Conservation (phyloP, 2,329 filamentous ascomycete species). For the Annulohypoxylon truncatum region DNA sequence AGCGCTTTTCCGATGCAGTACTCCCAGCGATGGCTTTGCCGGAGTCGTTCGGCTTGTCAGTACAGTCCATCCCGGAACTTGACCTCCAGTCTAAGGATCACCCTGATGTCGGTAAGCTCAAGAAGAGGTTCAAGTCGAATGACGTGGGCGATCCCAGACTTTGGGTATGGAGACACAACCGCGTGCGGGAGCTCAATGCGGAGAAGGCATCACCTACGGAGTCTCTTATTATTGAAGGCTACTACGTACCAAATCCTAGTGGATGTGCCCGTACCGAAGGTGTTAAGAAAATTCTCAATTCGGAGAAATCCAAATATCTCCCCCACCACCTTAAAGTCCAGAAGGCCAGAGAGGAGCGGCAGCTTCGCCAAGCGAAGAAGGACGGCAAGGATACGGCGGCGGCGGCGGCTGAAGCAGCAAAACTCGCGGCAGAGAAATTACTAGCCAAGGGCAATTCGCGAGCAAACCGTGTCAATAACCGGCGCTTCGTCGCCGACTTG, state of each 20-base stretch:
- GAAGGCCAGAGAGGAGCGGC: conserved; percentile 89
- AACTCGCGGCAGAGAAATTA: conserved; percentile 81
- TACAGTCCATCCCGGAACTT: conserved; percentile 59
- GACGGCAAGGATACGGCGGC: conserved; percentile 73
- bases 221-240: conserved; percentile 66
- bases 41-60: conserved; percentile 58
- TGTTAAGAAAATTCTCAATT: conserved; percentile 93
- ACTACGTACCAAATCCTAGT: conserved; percentile 86
- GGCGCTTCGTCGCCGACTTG: conserved; percentile 91
- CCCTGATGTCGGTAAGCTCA: conserved; percentile 62
- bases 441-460: conserved; percentile 90
- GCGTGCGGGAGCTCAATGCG: conserved; percentile 67
- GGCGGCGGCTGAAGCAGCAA: conserved; percentile 76
- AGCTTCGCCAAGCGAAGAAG: conserved; percentile 75
- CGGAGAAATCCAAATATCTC: conserved; percentile 97
- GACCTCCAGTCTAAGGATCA: conserved; percentile 58
- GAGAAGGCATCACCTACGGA: conserved; percentile 48
- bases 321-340: conserved; percentile 98
- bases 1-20: conserved; percentile 62
- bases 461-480: conserved; percentile 94
- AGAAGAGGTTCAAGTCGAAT: conserved; percentile 59
- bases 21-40: conserved; percentile 60
- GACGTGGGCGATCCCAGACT: conserved; percentile 63
- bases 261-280: conserved; percentile 93
- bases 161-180: conserved; percentile 69